Percentiles rank a stretch among this genome's conserved stretches.
Conservation (phyloP, 352 stramenopile species). For the Phytophthora sp. region DNA sequence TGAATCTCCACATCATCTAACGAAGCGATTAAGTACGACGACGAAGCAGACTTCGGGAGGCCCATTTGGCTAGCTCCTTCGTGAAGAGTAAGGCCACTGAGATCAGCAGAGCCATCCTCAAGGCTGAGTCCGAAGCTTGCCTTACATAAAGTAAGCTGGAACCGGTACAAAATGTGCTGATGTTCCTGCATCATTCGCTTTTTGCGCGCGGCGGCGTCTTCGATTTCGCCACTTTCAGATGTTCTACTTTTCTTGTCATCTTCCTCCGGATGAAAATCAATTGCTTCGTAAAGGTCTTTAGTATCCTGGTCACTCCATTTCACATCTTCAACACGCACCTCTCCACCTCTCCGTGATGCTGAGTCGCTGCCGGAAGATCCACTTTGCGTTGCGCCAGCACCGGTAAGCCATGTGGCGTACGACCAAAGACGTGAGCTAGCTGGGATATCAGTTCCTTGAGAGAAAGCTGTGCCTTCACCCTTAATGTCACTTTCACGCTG, state of each 20-base stretch:
- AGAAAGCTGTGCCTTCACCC: neutral
- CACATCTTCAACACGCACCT: conserved; percentile 50
- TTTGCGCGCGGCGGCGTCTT: conserved; percentile 23
- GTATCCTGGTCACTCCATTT: conserved; percentile 88
- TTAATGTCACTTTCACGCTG: conserved; percentile 22
- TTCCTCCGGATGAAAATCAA: conserved; percentile 77
- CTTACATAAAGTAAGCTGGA: conserved; percentile 64
- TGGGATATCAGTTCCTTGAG: conserved; percentile 28
- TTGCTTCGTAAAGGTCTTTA: conserved; percentile 79
- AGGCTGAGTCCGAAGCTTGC: conserved; percentile 60
- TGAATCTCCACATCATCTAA: conserved; percentile 77
- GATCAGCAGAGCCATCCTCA: conserved; percentile 32
- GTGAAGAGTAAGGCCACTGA: conserved; percentile 8
- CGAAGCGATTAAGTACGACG: conserved; percentile 47
- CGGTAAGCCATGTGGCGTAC: conserved; percentile 76
- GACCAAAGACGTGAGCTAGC: conserved; percentile 66
- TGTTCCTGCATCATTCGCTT: conserved; percentile 42
- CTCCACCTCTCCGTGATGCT: conserved; percentile 7
- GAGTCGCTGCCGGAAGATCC: neutral
- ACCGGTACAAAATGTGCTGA: conserved; percentile 84
- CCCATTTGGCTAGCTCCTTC: conserved; percentile 11
- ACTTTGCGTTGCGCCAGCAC: conserved; percentile 21
- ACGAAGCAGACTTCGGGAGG: conserved; percentile 3
- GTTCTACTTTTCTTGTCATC: conserved; percentile 18
- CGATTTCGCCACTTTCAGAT: conserved; percentile 24